A percentile compares a stretch with the other conserved stretches of the same genome.
Conservation (phyloP, 208 protist genomes). For the Trypanosomatidae sp. region DNA sequence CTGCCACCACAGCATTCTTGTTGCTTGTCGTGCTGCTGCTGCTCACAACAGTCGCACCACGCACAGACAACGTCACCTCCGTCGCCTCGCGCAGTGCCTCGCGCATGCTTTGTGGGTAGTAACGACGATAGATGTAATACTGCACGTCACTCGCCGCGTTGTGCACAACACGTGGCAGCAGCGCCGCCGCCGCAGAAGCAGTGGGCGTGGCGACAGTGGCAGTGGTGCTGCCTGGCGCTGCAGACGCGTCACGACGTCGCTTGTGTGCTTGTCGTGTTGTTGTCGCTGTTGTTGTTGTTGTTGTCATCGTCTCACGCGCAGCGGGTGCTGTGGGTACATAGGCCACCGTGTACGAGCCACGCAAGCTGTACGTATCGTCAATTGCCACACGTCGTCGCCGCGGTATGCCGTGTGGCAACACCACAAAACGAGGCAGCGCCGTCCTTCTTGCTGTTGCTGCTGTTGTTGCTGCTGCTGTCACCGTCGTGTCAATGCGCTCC, state of each 20-base stretch:
- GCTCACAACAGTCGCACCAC: too few relatives aligned
- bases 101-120: conserved; percentile 10
- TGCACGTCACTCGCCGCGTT: conserved; percentile 17
- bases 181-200: neutral
- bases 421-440: conserved; percentile 5
- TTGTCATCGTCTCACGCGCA: neutral
- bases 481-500: conserved; percentile 10
- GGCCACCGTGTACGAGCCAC: conserved; percentile 15
- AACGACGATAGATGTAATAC: conserved; percentile 27
- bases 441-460: neutral
- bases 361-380: conserved; percentile 24
- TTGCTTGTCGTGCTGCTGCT: too few relatives aligned
- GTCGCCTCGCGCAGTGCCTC: too few relatives aligned
- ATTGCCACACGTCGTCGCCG: conserved; percentile 17
- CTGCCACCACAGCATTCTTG: too few relatives aligned
- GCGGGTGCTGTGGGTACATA: neutral
- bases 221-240: too few relatives aligned
- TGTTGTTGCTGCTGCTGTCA: too few relatives aligned
- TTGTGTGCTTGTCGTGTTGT: too few relatives aligned
- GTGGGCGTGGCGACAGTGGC: neutral
- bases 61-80: too few relatives aligned
- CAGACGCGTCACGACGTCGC: too few relatives aligned
- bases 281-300: too few relatives aligned
- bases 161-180: neutral
- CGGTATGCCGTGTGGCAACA: conserved; percentile 13